Evolutionary conservation across 202 grass and related monocot genomes (phyloP).

Genomic region (Schoenoplectus triqueter): DNA sequence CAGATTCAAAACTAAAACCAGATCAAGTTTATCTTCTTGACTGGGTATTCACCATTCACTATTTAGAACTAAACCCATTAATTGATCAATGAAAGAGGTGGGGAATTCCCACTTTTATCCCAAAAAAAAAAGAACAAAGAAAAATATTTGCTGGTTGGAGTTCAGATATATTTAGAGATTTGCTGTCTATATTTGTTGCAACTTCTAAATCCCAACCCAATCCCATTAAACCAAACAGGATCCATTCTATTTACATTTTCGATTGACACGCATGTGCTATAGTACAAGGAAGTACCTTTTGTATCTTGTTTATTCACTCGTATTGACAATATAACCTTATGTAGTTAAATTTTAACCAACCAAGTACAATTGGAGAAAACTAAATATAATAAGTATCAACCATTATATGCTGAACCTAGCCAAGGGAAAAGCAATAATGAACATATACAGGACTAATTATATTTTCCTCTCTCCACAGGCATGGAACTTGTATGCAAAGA

Average conservation of each 20-base stretch:
- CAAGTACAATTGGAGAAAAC: neutral
- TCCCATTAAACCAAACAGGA: too few relatives aligned
- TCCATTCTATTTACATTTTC: too few relatives aligned
- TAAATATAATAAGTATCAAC: neutral
- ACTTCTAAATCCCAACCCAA: neutral
- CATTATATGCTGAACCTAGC: neutral
- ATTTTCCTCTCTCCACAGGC: constrained; percentile 45
- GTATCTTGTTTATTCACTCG: neutral
- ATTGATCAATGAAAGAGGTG: too few relatives aligned
- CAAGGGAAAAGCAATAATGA: neutral
- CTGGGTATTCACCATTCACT: constrained; percentile 43
- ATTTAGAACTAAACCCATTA: constrained; percentile 17
- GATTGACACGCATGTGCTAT: neutral
- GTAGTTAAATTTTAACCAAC: too few relatives aligned
- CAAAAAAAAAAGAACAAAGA: too few relatives aligned
- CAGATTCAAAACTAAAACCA: constrained; percentile 42
- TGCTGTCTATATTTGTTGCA: neutral
- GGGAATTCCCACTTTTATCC: too few relatives aligned
- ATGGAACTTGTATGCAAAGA: constrained; percentile 67
- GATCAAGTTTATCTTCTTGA: constrained; percentile 60
- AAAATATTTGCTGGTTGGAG: neutral
- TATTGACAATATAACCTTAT: neutral
- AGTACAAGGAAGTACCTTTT: neutral
- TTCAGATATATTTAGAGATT: constrained; percentile 4
- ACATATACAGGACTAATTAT: constrained; percentile 4